Base-by-base conservation (phyloP, 2,329 filamentous ascomycete species). In the Neofusicoccum laricinum region DNA sequence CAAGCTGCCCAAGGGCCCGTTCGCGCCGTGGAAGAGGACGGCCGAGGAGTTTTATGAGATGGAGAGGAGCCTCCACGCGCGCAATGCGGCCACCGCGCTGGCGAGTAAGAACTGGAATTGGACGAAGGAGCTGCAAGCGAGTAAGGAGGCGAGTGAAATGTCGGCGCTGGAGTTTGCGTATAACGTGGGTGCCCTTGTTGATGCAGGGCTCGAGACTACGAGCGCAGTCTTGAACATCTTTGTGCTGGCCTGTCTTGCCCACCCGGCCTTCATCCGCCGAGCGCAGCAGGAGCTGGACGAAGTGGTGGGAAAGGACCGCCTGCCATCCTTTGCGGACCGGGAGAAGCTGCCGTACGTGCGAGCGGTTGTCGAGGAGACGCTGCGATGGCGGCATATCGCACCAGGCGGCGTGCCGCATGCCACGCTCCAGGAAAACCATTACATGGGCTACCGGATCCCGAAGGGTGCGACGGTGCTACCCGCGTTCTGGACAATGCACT, bases 371-470 rank as follows among this genome's bases (percentile, higher is more conserved):
- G 67, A 75, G 21, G 75, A 77, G 61, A 61, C 57, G 25, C 15
- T 43, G 38, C 67, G 73, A 1, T 76, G 75, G 61, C 75, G 76
- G 0, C 68, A 72, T 1, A 75, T 79, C 0, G 73, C 75, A 0
- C 78, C 79, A 0, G 67, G 77, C 1, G 80, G 77, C 0, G 72
- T 79, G 0, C 81, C 80, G 0, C 81, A 84, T 63, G 78, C 79
- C 0, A 74, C 76, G 0, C 78, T 74, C 0, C 69, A 77, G 6
- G 80, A 84, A 41, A 81, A 85, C 62, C 71, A 73, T 1, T 84
- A 82, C 66, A 75, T 76, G 32, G 82, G 81, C 3, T 82, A 80
- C 63, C 66, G 75, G 0, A 80, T 84, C n/a, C 81, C 82, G 1
- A 78, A 78, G 17, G 79, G 78, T 1, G 77, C 80, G 0, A 73